These are phyloP conservation scores for Kluyveromyces sp. DNA, from an alignment of 1,139 yeast species.

Conservation along the genomic window DNA sequence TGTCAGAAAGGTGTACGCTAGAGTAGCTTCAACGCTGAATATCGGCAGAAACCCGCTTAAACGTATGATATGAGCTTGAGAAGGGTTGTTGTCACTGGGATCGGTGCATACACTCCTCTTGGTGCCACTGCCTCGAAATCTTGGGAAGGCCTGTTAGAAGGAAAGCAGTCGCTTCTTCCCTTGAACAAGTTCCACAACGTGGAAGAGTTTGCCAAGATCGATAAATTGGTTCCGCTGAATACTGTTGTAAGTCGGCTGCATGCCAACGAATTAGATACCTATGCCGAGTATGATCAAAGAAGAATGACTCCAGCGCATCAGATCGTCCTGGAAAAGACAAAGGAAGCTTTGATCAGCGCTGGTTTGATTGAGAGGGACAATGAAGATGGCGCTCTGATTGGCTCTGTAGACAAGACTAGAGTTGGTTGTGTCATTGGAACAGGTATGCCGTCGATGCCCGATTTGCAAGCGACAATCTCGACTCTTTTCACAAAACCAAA, in stretches of 20 bases:
- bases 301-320: conserved; percentile 69
- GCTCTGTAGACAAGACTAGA: conserved; percentile 9
- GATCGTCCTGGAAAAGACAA: conserved; percentile 69
- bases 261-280: conserved; percentile 3
- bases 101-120: conserved; percentile 79
- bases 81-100: conserved; percentile 86
- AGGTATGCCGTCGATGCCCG: conserved; percentile 87
- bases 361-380: conserved; percentile 19
- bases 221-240: conserved; percentile 4
- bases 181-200: conserved; percentile 1
- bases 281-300: conserved; percentile 33
- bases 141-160: conserved; percentile 48
- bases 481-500: conserved; percentile 50
- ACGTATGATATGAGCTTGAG: conserved; percentile 14
- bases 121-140: conserved; percentile 58
- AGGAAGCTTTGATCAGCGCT: conserved; percentile 71
- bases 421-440: conserved; percentile 84
- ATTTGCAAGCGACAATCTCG: conserved; percentile 48
- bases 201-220: conserved; percentile 1
- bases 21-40: neutral
- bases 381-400: neutral
- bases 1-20: neutral
- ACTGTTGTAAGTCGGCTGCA: conserved; percentile 18
- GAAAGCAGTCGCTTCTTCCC: conserved; percentile 27
- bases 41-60: neutral